Conservation (phyloP, 2,329 filamentous ascomycete genomes). For the Dactylonectria estremocensis region DNA sequence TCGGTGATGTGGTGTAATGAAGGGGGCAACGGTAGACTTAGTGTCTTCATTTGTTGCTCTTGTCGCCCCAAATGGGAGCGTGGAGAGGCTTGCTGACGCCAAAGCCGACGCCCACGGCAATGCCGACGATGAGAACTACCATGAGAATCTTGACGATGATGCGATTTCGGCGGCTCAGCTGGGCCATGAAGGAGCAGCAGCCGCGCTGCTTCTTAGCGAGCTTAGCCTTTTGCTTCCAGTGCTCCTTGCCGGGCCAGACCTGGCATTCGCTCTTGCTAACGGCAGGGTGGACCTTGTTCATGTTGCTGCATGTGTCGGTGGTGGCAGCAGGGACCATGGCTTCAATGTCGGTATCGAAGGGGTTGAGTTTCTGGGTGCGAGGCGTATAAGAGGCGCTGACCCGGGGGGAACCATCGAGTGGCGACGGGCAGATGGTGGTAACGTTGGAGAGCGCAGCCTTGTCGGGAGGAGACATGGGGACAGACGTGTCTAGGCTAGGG, state of each 20-base stretch:
- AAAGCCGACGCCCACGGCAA: constrained; percentile 70
- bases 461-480: constrained; percentile 47
- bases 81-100: constrained; percentile 74
- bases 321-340: constrained; percentile 60
- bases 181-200: constrained; percentile 66
- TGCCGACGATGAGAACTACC: constrained; percentile 65
- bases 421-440: constrained; percentile 40
- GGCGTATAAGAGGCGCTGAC: constrained; percentile 62
- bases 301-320: constrained; percentile 47
- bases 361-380: constrained; percentile 61
- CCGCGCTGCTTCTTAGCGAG: constrained; percentile 66
- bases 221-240: constrained; percentile 74
- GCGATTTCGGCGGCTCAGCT: constrained; percentile 68
- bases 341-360: constrained; percentile 73
- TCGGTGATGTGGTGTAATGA: constrained; percentile 3
- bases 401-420: constrained; percentile 45
- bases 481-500: constrained; percentile 38
- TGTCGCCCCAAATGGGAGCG: constrained; percentile 70
- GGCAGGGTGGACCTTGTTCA: constrained; percentile 49
- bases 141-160: constrained; percentile 70
- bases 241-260: constrained; percentile 73
- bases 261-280: constrained; percentile 64
- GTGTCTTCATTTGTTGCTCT: constrained; percentile 41
- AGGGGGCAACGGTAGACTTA: not conserved
- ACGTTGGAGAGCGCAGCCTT: constrained; percentile 49